Evolutionary conservation across 495 filamentous ascomycete genomes (phyloP).

Genomic region (Copromyces sp.): DNA sequence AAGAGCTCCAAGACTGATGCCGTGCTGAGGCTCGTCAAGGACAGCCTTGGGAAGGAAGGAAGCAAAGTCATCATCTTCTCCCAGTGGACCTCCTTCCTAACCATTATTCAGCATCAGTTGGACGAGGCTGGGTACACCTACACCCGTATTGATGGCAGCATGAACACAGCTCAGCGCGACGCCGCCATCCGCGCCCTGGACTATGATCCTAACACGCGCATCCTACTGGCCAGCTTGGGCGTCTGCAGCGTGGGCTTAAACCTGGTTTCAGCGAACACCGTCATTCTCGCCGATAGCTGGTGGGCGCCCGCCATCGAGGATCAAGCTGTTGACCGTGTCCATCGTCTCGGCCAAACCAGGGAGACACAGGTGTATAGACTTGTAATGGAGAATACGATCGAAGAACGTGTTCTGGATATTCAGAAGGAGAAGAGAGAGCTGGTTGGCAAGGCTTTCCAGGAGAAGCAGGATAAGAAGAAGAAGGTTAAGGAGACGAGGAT

Average conservation of each 20-base stretch:
- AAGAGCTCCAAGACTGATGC: slow-evolving; percentile 80
- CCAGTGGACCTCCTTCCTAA: slow-evolving; percentile 87
- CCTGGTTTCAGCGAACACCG: slow-evolving; percentile 78
- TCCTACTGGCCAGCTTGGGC: slow-evolving; percentile 73
- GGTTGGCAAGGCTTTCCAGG: slow-evolving; percentile 66
- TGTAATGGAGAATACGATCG: slow-evolving; percentile 75
- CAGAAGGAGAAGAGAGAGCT: slow-evolving; percentile 74
- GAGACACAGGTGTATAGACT: slow-evolving; percentile 71
- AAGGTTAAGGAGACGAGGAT: slow-evolving; percentile 34
- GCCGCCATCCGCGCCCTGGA: slow-evolving; percentile 56
- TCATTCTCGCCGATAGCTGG: slow-evolving; percentile 75
- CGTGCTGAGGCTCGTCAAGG: slow-evolving; percentile 66
- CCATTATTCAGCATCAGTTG: slow-evolving; percentile 66
- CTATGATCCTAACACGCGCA: slow-evolving; percentile 54
- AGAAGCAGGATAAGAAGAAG: slow-evolving; percentile 37
- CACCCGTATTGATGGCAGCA: slow-evolving; percentile 75
- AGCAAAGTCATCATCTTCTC: slow-evolving; percentile 87
- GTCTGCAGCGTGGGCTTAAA: slow-evolving; percentile 87
- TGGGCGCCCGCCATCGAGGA: slow-evolving; percentile 94
- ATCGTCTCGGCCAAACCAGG: slow-evolving; percentile 74
- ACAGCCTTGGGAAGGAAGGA: slow-evolving; percentile 52
- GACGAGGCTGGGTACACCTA: slow-evolving; percentile 50
- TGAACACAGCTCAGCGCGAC: slow-evolving; percentile 59
- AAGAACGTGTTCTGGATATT: slow-evolving; percentile 73
- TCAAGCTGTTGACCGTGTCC: slow-evolving; percentile 85